A percentile compares a stretch with the other conserved stretches of the same genome.
These are phyloP conservation scores for Quercus bicolor DNA, from an alignment of 306 rosid genomes.

Conservation along the genomic window DNA sequence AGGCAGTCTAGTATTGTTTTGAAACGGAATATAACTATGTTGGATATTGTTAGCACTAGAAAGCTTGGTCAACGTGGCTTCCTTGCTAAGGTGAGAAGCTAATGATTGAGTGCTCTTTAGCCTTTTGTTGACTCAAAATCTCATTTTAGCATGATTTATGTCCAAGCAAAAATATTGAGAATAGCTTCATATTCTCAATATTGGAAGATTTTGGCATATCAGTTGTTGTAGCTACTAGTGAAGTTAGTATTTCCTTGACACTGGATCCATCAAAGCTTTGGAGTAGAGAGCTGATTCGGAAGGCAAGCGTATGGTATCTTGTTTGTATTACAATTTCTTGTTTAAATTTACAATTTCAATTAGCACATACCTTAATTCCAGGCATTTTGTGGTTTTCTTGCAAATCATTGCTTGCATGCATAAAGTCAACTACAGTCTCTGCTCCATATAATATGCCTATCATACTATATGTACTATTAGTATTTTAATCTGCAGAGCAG, in stretches of 20 bases:
- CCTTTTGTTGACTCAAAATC: conserved; percentile 4
- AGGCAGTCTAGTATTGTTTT: conserved; percentile 93
- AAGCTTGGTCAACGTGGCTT: conserved; percentile 93
- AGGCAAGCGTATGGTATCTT: conserved; percentile 49
- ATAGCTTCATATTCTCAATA: conserved; percentile 52
- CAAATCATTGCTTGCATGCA: conserved; percentile 1
- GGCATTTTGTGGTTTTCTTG: neutral
- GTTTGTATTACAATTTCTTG: conserved; percentile 12
- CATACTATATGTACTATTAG: neutral
- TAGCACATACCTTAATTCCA: neutral
- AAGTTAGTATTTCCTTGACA: conserved; percentile 83
- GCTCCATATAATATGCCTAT: neutral
- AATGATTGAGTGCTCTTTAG: neutral
- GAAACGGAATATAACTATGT: conserved; percentile 86
- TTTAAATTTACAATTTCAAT: neutral
- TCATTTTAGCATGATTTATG: conserved; percentile 8
- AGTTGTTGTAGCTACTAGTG: conserved; percentile 82
- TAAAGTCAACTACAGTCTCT: neutral
- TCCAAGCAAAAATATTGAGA: conserved; percentile 27
- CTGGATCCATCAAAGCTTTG: conserved; percentile 88
- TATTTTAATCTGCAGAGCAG: conserved; percentile 2
- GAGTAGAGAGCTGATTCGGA: conserved; percentile 86
- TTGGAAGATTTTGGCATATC: conserved; percentile 87
- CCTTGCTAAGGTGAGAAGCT: conserved; percentile 80
- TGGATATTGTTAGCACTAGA: conserved; percentile 96